Evolutionary conservation across 306 rosid species (phyloP).

Genomic region (Echinosophora koreensis): DNA sequence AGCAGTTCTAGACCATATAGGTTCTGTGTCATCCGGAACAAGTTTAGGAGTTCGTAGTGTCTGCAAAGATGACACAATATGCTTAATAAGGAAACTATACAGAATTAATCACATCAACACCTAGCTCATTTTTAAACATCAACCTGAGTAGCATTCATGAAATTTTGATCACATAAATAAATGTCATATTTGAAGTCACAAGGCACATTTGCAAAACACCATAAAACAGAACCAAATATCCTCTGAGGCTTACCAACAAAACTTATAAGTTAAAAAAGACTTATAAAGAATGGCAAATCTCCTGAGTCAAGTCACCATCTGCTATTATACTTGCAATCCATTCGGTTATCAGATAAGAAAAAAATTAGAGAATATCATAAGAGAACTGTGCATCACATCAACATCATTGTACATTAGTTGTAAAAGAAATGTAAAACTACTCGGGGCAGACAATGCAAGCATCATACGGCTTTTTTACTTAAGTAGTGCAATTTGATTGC

Average conservation of each 20-base stretch:
- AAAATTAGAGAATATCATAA: conserved; percentile 3
- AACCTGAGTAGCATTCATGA: not conserved
- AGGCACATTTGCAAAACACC: conserved; percentile 1
- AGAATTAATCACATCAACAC: not conserved
- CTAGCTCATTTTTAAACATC: conserved; percentile 24
- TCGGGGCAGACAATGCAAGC: conserved; percentile 17
- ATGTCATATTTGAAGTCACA: not conserved
- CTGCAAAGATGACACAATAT: conserved; percentile 52
- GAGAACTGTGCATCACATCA: conserved; percentile 26
- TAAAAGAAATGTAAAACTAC: conserved; percentile 22
- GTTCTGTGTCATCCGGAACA: conserved; percentile 74
- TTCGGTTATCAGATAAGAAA: conserved; percentile 61
- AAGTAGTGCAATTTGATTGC: no score
- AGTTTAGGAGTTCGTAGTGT: conserved; percentile 75
- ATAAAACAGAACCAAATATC: conserved; percentile 17
- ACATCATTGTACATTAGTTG: conserved; percentile 19
- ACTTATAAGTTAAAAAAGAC: conserved; percentile 27
- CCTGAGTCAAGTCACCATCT: conserved; percentile 90
- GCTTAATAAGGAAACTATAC: conserved; percentile 9
- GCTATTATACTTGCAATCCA: conserved; percentile 82
- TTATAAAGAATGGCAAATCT: conserved; percentile 90
- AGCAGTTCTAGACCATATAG: conserved; percentile 65
- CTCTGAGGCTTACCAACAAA: not conserved
- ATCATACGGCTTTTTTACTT: no score
- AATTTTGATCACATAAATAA: conserved; percentile 16